Conservation (phyloP, 1,139 yeast genomes). For the Kurtzmaniella quercitrusa region DNA sequence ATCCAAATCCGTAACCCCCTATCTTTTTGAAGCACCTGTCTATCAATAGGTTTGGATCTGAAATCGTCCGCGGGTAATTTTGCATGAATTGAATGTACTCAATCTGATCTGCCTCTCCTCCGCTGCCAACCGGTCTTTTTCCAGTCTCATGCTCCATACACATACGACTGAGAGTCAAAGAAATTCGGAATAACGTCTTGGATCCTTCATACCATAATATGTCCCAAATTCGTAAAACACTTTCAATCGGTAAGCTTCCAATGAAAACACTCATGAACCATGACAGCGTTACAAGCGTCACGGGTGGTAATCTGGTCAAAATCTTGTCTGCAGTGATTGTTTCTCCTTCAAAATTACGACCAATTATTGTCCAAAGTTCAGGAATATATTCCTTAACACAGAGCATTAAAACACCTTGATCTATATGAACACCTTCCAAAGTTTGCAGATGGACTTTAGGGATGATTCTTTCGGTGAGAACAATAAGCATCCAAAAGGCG, state of each 20-base stretch:
- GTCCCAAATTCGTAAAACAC: constrained; percentile 90
- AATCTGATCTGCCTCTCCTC: constrained; percentile 58
- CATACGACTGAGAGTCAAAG: constrained; percentile 76
- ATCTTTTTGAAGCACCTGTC: constrained; percentile 73
- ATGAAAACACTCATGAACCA: constrained; percentile 98
- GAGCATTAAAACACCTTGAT: constrained; percentile 90
- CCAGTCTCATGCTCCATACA: constrained; percentile 59
- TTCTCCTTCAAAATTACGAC: constrained; percentile 41
- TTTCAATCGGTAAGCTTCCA: constrained; percentile 82
- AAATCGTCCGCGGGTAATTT: constrained; percentile 66
- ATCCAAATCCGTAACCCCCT: constrained; percentile 65
- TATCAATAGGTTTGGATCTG: constrained; percentile 68
- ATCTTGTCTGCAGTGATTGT: constrained; percentile 54
- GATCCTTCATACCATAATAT: constrained; percentile 90
- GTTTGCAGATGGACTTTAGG: constrained; percentile 91
- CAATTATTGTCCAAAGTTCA: constrained; percentile 62
- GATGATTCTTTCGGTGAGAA: constrained; percentile 76
- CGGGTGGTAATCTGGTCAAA: constrained; percentile 76
- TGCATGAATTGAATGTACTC: constrained; percentile 87
- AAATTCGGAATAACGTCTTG: constrained; percentile 76
- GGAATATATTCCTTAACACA: constrained; percentile 84
- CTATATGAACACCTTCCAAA: constrained; percentile 90
- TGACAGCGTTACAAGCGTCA: constrained; percentile 88
- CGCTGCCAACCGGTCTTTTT: constrained; percentile 12
- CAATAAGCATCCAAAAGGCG: constrained; percentile 94